Evolutionary conservation across 1,139 yeast genomes (phyloP).

Genomic region (Barnettozyma hawaiiensis): DNA sequence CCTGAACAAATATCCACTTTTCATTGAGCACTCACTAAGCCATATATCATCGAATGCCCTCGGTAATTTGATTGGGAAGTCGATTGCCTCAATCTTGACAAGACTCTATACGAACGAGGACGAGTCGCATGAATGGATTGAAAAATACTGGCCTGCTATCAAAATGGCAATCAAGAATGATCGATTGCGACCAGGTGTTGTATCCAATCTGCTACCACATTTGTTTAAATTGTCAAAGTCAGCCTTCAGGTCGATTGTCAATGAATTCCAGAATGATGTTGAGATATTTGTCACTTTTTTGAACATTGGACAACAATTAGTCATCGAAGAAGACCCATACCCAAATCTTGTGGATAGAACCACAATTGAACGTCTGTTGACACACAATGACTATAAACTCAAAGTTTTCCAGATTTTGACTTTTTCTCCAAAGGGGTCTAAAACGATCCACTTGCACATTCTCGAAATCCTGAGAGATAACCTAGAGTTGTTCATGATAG

Average conservation of each 20-base stretch:
- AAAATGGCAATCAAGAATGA: conserved; percentile 47
- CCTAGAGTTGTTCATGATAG: conserved; percentile 49
- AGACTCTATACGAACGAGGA: conserved; percentile 29
- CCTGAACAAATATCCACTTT: conserved; percentile 38
- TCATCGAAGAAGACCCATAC: conserved; percentile 48
- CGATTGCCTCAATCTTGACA: conserved; percentile 43
- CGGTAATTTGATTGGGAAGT: conserved; percentile 64
- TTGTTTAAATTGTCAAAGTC: conserved; percentile 48
- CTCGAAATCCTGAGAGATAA: conserved; percentile 39
- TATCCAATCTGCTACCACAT: conserved; percentile 56
- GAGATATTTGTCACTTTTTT: conserved; percentile 49
- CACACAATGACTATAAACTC: conserved; percentile 45
- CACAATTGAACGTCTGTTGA: conserved; percentile 36
- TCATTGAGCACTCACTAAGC: conserved; percentile 41
- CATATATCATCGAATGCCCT: conserved; percentile 53
- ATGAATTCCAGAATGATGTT: conserved; percentile 30
- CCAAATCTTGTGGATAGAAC: conserved; percentile 35
- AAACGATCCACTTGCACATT: conserved; percentile 42
- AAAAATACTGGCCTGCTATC: conserved; percentile 41
- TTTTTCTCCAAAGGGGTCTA: conserved; percentile 56
- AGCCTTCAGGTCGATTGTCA: conserved; percentile 37
- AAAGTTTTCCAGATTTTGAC: conserved; percentile 57
- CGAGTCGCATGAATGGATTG: conserved; percentile 23
- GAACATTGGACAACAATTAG: conserved; percentile 59
- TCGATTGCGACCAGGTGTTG: conserved; percentile 42